A percentile compares a stretch with the other conserved stretches of the same genome.
Conservation (phyloP, 2,329 filamentous ascomycete species). For the Acrocalymma vagum region DNA sequence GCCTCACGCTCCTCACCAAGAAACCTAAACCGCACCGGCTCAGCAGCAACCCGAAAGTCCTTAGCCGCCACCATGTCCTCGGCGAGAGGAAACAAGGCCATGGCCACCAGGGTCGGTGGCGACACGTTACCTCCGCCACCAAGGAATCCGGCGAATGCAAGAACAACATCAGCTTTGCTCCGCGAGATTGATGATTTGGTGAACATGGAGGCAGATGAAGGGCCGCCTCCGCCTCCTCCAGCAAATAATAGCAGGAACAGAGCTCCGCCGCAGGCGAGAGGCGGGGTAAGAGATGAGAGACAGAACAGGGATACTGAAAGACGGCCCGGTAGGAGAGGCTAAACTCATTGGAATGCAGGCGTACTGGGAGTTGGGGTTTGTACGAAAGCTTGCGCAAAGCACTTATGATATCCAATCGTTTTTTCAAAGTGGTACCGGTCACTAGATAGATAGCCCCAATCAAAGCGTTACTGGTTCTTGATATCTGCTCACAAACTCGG, state of each 20-base stretch:
- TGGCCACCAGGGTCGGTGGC: conserved; percentile 13
- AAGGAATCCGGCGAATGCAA: conserved; percentile 1
- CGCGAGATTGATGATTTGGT: conserved; percentile 40
- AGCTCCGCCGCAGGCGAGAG: too few species aligned
- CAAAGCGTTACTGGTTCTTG: too few species aligned
- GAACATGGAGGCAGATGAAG: conserved; percentile 12
- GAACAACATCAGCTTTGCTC: conserved; percentile 35
- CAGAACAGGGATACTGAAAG: too few species aligned
- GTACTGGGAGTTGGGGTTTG: too few species aligned
- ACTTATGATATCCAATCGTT: too few species aligned
- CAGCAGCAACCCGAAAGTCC: conserved; percentile 9
- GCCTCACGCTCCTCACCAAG: conserved; percentile 12
- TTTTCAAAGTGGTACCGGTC: too few species aligned
- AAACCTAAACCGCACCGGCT: conserved; percentile 14
- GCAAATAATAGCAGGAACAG: background rate
- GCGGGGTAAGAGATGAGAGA: too few species aligned
- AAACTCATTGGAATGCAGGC: too few species aligned
- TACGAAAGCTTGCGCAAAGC: too few species aligned
- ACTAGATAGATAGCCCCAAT: too few species aligned
- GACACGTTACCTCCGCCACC: background rate
- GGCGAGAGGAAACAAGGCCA: conserved; percentile 21
- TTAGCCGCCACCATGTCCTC: conserved; percentile 32
- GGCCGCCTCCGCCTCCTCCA: conserved; percentile 1
- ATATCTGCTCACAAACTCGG: too few species aligned
- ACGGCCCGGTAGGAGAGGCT: too few species aligned